Conservation (phyloP, 768 basidiomycete genomes). For the Termitomyces bulborhizus region DNA sequence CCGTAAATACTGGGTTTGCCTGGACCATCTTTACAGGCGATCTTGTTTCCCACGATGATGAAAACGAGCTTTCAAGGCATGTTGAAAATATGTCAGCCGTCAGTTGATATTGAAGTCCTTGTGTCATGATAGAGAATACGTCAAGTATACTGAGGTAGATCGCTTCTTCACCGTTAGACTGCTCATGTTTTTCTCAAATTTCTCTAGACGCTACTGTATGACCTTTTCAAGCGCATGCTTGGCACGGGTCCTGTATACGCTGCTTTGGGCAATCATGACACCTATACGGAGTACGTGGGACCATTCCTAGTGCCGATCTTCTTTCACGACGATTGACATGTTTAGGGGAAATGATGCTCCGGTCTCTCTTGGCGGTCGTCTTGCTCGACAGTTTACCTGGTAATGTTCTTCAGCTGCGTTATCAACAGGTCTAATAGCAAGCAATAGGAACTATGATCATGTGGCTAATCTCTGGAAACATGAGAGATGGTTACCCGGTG, state of each 20-base stretch:
- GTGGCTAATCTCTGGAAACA: slow-evolving; percentile 65
- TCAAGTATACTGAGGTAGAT: slow-evolving; percentile 56
- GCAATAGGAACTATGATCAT: slow-evolving; percentile 69
- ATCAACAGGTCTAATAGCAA: background rate
- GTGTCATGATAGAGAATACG: slow-evolving; percentile 38
- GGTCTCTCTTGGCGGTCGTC: slow-evolving; percentile 44
- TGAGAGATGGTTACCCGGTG: slow-evolving; percentile 60
- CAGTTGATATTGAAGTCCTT: background rate
- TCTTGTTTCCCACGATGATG: slow-evolving; percentile 64
- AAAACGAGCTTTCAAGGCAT: slow-evolving; percentile 56
- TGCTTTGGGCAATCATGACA: slow-evolving; percentile 74
- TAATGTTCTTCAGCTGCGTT: slow-evolving; percentile 16
- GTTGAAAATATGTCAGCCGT: slow-evolving; percentile 8
- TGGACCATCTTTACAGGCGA: slow-evolving; percentile 72
- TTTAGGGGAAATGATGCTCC: slow-evolving; percentile 56
- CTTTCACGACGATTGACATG: background rate
- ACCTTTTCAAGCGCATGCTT: slow-evolving; percentile 56
- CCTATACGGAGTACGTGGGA: slow-evolving; percentile 50
- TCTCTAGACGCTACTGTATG: slow-evolving; percentile 53
- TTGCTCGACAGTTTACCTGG: slow-evolving; percentile 65
- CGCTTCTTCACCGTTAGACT: too few relatives aligned
- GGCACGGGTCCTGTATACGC: slow-evolving; percentile 68
- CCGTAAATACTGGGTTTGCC: slow-evolving; percentile 52
- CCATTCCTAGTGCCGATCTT: background rate
- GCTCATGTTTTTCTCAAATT: background rate